Base-by-base conservation (phyloP, 163 green algal genomes). In the Volvox carteri region DNA sequence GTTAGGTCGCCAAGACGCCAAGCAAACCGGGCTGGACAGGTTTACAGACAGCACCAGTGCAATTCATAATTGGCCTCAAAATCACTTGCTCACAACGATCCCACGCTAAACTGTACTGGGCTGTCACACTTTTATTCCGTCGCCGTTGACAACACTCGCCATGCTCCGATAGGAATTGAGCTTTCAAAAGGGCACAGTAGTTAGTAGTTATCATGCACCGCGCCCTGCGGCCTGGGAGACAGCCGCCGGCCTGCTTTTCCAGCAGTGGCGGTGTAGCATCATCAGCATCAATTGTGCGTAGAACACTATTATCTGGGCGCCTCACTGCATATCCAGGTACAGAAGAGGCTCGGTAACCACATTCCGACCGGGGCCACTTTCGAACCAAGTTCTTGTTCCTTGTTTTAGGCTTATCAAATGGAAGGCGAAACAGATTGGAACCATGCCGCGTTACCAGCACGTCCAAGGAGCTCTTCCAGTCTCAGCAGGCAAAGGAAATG, bases 361-460 rank as follows among this genome's bases (percentile, higher is more conserved):
- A 2, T 75, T 75, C 23, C 65, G 28, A 48, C 2, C 28, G 30
- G 11, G 33, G 21, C 30, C 12, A 75, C 65, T 75, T 75, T 75
- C 30, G 65, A 75, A 75, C 65, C 65, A 48, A 12, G 65, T 75
- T 75, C 65, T 19, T 46, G 65, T 33, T 75, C 25, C 35, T 2
- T 14, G 65, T 46, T 46, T 23, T 46, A 75, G 65, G 65, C 30
- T 46, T 35, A 28, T 16, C 33, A 11, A 75, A 12, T 5, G n/a
- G 16, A 33, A 44, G 65, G 2, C 44, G 23, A 39, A 58, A 70
- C 5, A 25, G 42, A 35, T 30, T 87, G 4, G 28, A 76, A 6
- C 81, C 81, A 74, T 88, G 83, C 50, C 83, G 83, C 23, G 73
- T 88, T 65, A 88, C 83, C 21, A 88, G 83, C 35, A 88, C 83